Evolutionary conservation across 345 rosid species (phyloP), one percentile per base, ranked within the genome.

Genomic region (Cardamine chenopodiifolia): DNA sequence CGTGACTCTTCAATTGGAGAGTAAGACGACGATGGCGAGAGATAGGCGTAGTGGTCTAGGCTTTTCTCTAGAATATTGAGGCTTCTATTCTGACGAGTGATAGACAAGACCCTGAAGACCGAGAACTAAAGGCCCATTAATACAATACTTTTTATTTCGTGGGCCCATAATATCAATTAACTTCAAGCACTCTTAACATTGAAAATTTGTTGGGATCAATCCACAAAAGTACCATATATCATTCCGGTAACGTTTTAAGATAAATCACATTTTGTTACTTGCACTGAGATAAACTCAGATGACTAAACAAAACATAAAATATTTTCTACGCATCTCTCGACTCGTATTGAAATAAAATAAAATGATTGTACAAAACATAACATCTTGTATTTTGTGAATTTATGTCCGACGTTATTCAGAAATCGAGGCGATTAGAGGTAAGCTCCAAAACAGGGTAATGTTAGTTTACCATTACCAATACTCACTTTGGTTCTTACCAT

Each of bases 381-480:
- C 12, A 20, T 35, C 55, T 57, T 42, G 73, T 40, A 53, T 53
- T 23, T 1, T 35, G 72, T 53, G 31, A 68, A 39, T 26, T 2
- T 12, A 69, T 70, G 69, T 39, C 76, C 70, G 54, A 62, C 54
- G 68, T 14, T 62, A 62, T 53, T 62, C 62, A 48, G 9, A 62
- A 62, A 5, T 53, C 76, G 70, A 72, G 70, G 62, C 13, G 54
- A 63, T 53, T 53, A 63, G 62, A 8, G 40, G 39, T 62, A 52
- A 50, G 52, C 42, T 62, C 52, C 52, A 35, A 72, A 50, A 71
- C 52, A 62, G 26, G 53, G 62, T 26, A 15, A 62, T 50, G 31
- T 28, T 72, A 39, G 62, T 62, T 72, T 54, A 62, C 66, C 45
- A 72, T 40, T 53, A 72, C 55, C 76, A 53, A 53, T 53, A 40